Evolutionary conservation across 805 yeast species (phyloP).

Genomic region (Cyberlindnera maclurae): DNA sequence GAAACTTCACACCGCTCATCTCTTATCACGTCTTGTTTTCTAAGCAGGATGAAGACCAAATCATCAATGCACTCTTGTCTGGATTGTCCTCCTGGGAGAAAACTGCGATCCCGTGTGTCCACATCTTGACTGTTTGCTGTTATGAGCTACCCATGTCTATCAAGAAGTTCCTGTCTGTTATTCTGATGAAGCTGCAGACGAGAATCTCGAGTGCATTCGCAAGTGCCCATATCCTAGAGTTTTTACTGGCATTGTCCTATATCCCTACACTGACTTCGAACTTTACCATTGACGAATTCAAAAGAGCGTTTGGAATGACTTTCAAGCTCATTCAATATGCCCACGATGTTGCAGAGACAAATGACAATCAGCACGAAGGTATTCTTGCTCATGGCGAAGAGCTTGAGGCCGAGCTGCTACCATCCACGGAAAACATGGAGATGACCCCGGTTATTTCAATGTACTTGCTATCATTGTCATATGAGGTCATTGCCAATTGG

Average conservation of each 20-base stretch:
- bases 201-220: slow-evolving; percentile 65
- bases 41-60: slow-evolving; percentile 54
- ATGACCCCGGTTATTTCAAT: slow-evolving; percentile 47
- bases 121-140: slow-evolving; percentile 69
- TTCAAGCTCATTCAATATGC: slow-evolving; percentile 74
- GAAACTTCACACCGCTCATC: slow-evolving; percentile 54
- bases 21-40: slow-evolving; percentile 51
- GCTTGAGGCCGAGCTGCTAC: slow-evolving; percentile 43
- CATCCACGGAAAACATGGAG: slow-evolving; percentile 43
- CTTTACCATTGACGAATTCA: slow-evolving; percentile 70
- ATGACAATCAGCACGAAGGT: slow-evolving; percentile 25
- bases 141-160: slow-evolving; percentile 73
- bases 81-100: slow-evolving; percentile 72
- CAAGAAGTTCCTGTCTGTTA: slow-evolving; percentile 58
- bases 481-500: slow-evolving; percentile 64
- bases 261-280: slow-evolving; percentile 62
- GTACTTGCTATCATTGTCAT: slow-evolving; percentile 58
- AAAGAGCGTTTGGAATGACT: slow-evolving; percentile 75
- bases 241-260: slow-evolving; percentile 57
- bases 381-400: slow-evolving; percentile 32
- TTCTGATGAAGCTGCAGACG: slow-evolving; percentile 67
- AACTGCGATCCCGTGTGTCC: slow-evolving; percentile 72
- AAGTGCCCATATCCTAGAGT: slow-evolving; percentile 69
- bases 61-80: slow-evolving; percentile 50
- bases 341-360: slow-evolving; percentile 34